A percentile compares a stretch with the other conserved stretches of the same genome.
These are phyloP conservation scores for Melaleuca quinquenervia DNA, from an alignment of 345 rosid genomes.

Conservation along the genomic window DNA sequence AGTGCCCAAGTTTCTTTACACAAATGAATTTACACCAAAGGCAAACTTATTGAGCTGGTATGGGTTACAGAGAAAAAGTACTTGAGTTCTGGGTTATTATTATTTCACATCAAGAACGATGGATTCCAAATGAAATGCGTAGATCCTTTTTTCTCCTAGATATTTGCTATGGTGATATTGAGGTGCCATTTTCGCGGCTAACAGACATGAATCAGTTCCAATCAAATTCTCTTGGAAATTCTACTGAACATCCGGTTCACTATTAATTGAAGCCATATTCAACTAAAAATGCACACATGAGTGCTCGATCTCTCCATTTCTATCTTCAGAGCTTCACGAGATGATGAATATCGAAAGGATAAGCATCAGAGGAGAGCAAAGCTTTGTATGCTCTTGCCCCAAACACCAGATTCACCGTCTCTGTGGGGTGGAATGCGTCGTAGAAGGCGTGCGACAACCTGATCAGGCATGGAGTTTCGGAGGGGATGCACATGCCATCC, in stretches of 20 bases:
- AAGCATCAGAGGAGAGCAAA: conserved; percentile 1
- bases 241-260: neutral
- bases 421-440: conserved; percentile 48
- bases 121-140: too few relatives aligned
- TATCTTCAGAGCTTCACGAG: neutral
- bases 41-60: too few relatives aligned
- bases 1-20: too few relatives aligned
- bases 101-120: too few relatives aligned
- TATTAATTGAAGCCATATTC: neutral
- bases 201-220: neutral
- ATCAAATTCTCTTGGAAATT: neutral
- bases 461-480: conserved; percentile 17
- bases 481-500: conserved; percentile 1
- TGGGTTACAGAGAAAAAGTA: too few relatives aligned
- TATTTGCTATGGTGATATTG: too few relatives aligned
- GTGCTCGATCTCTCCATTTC: neutral
- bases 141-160: too few relatives aligned
- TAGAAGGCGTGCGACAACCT: conserved; percentile 24
- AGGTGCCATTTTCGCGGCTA: too few relatives aligned
- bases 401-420: conserved; percentile 4
- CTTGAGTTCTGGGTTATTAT: too few relatives aligned
- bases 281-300: neutral
- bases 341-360: conserved; percentile 12
- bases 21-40: too few relatives aligned
- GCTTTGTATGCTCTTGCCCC: conserved; percentile 14